phyloP scores from a whole-genome alignment of 2,329 filamentous ascomycete genomes.

The Calycina marina region DNA sequence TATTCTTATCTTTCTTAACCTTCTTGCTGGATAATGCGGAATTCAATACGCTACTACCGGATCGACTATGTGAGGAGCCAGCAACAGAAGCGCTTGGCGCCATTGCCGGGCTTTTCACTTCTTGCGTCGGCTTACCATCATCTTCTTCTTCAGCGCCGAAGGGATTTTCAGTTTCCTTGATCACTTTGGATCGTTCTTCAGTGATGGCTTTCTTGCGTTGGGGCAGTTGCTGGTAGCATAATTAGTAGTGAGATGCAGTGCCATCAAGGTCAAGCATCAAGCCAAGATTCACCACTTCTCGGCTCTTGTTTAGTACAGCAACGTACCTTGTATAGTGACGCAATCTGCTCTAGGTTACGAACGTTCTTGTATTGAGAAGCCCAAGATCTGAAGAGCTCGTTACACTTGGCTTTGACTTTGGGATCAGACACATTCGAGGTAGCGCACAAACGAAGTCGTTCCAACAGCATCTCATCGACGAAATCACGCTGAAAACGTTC shows the following conservation, averaged over 20 bases:
- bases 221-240: conserved; percentile 39
- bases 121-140: conserved; percentile 24
- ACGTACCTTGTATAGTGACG: conserved; percentile 55
- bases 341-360: conserved; percentile 65
- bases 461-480: conserved; percentile 79
- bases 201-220: conserved; percentile 56
- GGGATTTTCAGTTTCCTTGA: conserved; percentile 66
- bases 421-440: conserved; percentile 74
- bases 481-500: conserved; percentile 75
- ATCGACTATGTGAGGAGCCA: conserved; percentile 8
- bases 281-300: too few relatives aligned
- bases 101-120: conserved; percentile 9
- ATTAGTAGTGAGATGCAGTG: conserved; percentile 10
- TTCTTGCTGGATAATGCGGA: conserved; percentile 21
- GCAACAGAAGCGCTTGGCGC: conserved; percentile 7
- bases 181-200: conserved; percentile 68
- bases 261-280: too few relatives aligned
- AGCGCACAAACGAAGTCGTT: conserved; percentile 76
- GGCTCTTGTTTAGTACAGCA: too few relatives aligned
- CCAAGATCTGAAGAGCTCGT: conserved; percentile 78
- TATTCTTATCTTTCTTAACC: conserved; percentile 25
- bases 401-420: conserved; percentile 78
- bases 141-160: conserved; percentile 54
- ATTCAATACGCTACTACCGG: conserved; percentile 8
- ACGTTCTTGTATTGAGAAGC: conserved; percentile 66